Evolutionary conservation across 352 stramenopile genomes (phyloP), one percentile per base, ranked within the genome.

Genomic region (Blastocystis sp.): DNA sequence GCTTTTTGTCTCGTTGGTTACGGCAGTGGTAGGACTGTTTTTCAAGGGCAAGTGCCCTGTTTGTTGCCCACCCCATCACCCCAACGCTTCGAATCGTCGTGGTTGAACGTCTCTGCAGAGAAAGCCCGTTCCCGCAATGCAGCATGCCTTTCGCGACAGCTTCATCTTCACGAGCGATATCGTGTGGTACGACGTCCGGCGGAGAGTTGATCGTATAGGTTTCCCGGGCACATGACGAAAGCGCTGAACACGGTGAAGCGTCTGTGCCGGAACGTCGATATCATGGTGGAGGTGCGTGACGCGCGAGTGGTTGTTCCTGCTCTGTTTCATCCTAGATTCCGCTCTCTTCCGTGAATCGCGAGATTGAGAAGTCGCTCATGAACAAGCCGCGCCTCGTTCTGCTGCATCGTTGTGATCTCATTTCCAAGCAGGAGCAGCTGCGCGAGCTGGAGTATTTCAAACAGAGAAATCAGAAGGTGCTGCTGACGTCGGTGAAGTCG

Each of bases 271-370:
- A 66, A 74, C 50, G 63, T 89, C 24, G 79, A 89, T 80, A 61
- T 89, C 10, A 89, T 89, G 63, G 63, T 89, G 9, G 79, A 89
- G 79, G 79, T 89, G 24, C 60, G 79, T n/a, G 79, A 89, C 62
- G 79, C 79, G 33, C 10, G 79, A 35, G 67, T 89, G 63, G 31
- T 4, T 59, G 16, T 1, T 2, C 6, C 4, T 21, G 16, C 50
- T 61, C 13, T 0, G 24, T 19, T 26, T 10, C 3, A 60, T 79
- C 9, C 16, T 79, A 80, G 79, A 89, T 89, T 45, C 63, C 79
- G 4, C 13, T 80, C 29, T 89, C 67, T 37, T 80, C 63, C 33
- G 37, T 89, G 37, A 80, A 89, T 24, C 41, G 16, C 12, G 74
- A 67, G 33, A 69, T 85, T 45, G 74, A 85, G 41, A 66, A 67